A percentile compares a stretch with the other conserved stretches of the same genome.
Evolutionary conservation across 805 yeast species (phyloP).

Genomic region (Wickerhamiella alocasiicola): DNA sequence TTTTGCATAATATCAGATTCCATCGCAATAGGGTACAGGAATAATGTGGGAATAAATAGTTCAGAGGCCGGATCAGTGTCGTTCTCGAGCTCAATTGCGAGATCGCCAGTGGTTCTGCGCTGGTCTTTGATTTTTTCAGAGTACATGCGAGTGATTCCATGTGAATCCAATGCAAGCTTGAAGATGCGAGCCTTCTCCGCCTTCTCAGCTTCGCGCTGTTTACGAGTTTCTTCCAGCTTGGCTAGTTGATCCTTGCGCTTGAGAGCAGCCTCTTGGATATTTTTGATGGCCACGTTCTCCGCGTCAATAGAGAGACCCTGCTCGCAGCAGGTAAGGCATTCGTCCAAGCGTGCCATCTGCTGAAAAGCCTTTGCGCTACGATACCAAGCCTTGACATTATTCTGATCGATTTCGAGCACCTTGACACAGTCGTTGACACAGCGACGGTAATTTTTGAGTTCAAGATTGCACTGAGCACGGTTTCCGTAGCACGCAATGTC

Average conservation of each 20-base stretch:
- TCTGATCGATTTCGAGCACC: constrained; percentile 46
- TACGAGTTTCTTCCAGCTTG: constrained; percentile 24
- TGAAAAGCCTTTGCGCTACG: constrained; percentile 75
- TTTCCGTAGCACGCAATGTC: constrained; percentile 54
- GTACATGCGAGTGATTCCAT: constrained; percentile 32
- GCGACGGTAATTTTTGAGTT: constrained; percentile 67
- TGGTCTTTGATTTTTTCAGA: constrained; percentile 32
- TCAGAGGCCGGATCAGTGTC: constrained; percentile 43
- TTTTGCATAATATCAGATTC: constrained; percentile 74
- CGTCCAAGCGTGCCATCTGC: constrained; percentile 54
- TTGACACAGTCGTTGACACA: constrained; percentile 78
- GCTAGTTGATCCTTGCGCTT: constrained; percentile 27
- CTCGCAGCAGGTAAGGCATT: constrained; percentile 51
- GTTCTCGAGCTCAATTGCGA: constrained; percentile 21
- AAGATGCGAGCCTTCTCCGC: constrained; percentile 23
- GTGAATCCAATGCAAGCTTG: constrained; percentile 45
- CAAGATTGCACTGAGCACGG: constrained; percentile 86
- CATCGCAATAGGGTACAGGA: constrained; percentile 70
- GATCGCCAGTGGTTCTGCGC: constrained; percentile 31
- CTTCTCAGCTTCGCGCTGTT: constrained; percentile 19
- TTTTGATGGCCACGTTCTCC: constrained; percentile 43
- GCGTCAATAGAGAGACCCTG: constrained; percentile 41
- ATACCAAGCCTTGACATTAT: constrained; percentile 70
- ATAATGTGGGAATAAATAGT: constrained; percentile 65
- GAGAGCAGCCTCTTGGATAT: constrained; percentile 33